A percentile compares a stretch with the other conserved stretches of the same genome.
Evolutionary conservation across 2,329 filamentous ascomycete genomes (phyloP).

Genomic region (Diaporthe nobilis): DNA sequence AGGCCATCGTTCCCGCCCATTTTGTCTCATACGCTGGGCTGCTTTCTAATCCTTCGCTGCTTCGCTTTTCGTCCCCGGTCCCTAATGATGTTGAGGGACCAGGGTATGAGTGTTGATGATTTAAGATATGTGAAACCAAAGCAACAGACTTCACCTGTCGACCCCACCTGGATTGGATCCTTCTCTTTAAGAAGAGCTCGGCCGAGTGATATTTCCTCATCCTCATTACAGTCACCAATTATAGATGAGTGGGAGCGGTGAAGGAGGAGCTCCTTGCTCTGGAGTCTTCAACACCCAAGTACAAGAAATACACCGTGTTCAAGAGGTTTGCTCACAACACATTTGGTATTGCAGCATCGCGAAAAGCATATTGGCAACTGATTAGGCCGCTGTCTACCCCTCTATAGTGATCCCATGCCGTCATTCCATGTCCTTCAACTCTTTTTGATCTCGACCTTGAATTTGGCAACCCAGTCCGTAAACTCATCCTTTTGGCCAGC

Average conservation of each 20-base stretch:
- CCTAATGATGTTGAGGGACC: neutral
- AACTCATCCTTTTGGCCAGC: constrained; percentile 80
- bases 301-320: neutral
- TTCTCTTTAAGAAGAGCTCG: neutral
- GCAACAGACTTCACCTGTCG: neutral
- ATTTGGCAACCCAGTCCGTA: constrained; percentile 78
- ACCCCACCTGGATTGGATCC: neutral
- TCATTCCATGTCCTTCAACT: constrained; percentile 37
- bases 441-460: constrained; percentile 67
- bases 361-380: neutral
- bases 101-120: neutral
- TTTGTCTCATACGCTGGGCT: neutral
- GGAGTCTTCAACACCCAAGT: neutral
- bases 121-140: neutral
- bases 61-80: neutral
- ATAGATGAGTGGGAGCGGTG: neutral
- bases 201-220: neutral
- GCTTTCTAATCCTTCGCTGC: neutral
- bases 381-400: neutral
- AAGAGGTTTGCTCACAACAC: neutral
- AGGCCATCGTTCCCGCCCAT: neutral
- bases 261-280: neutral
- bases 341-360: neutral
- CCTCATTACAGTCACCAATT: neutral
- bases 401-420: neutral